These are phyloP conservation scores for Boletus reticulatus DNA, from an alignment of 768 basidiomycete species.

Conservation along the genomic window DNA sequence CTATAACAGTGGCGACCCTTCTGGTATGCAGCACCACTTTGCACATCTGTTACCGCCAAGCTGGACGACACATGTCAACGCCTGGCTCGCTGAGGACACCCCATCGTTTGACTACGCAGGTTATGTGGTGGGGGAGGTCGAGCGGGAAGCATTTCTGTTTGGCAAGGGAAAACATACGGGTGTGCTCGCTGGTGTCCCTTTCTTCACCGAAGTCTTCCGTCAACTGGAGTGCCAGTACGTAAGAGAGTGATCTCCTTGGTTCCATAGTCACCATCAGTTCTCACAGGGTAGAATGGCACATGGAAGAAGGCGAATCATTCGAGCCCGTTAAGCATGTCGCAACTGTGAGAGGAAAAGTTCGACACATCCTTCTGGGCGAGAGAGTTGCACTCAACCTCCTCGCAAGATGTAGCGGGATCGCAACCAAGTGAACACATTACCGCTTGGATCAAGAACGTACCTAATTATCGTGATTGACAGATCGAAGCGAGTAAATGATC, in stretches of 20 bases:
- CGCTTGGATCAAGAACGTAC: background rate
- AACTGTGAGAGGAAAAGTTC: constrained; percentile 85
- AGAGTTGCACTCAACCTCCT: constrained; percentile 90
- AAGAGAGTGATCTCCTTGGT: background rate
- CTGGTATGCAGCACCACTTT: constrained; percentile 25
- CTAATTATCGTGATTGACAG: constrained; percentile 39
- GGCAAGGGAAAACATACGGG: constrained; percentile 81
- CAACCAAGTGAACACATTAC: constrained; percentile 68
- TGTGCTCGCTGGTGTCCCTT: constrained; percentile 92
- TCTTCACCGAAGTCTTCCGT: constrained; percentile 89
- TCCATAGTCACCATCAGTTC: background rate
- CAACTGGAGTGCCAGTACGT: constrained; percentile 90
- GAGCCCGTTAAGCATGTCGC: constrained; percentile 83
- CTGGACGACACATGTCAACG: constrained; percentile 79
- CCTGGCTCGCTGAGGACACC: constrained; percentile 90
- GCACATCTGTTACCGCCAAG: constrained; percentile 87
- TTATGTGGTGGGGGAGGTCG: constrained; percentile 90
- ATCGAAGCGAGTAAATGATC: constrained; percentile 77
- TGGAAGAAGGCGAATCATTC: constrained; percentile 80
- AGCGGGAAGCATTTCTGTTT: constrained; percentile 81
- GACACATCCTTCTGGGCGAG: constrained; percentile 88
- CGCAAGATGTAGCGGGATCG: constrained; percentile 95
- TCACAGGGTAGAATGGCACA: constrained; percentile 88
- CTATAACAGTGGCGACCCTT: background rate
- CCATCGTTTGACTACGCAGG: constrained; percentile 97